phyloP scores from a whole-genome alignment of 768 basidiomycete genomes.

The Leucocoprinus sp. region DNA sequence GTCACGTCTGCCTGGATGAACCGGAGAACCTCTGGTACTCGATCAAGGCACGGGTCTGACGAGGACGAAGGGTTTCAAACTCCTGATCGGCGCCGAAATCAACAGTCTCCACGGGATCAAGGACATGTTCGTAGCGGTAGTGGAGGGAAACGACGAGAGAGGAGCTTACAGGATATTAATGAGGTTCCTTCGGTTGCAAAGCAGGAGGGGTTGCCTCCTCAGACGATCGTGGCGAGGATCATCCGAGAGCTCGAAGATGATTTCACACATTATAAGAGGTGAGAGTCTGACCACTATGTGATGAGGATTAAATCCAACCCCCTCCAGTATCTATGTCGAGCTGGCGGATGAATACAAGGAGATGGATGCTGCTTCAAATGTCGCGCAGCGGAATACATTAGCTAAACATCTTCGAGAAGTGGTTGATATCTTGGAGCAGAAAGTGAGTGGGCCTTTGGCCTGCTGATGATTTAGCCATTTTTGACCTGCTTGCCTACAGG shows the following conservation, averaged over 20 bases:
- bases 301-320: constrained; percentile 3
- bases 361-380: constrained; percentile 80
- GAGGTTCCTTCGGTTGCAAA: constrained; percentile 24
- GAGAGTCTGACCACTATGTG: constrained; percentile 18
- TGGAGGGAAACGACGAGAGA: constrained; percentile 26
- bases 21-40: not conserved
- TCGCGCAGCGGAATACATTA: constrained; percentile 74
- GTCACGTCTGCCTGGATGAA: constrained; percentile 12
- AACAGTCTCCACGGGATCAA: no score
- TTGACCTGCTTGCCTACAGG: constrained; percentile 34
- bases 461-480: not conserved
- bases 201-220: constrained; percentile 58
- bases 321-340: constrained; percentile 76
- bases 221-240: constrained; percentile 79
- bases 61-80: constrained; percentile 43
- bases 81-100: constrained; percentile 18
- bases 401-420: constrained; percentile 87
- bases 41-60: constrained; percentile 3
- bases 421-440: constrained; percentile 85
- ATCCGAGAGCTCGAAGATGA: constrained; percentile 90
- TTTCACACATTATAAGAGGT: constrained; percentile 94
- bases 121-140: no score
- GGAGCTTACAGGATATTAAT: constrained; percentile 20
- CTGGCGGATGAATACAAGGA: constrained; percentile 89
- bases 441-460: constrained; percentile 39